A percentile compares a stretch with the other conserved stretches of the same genome.
phyloP scores from a whole-genome alignment of 108 stramenopile species.

The Nitzschia palea region DNA sequence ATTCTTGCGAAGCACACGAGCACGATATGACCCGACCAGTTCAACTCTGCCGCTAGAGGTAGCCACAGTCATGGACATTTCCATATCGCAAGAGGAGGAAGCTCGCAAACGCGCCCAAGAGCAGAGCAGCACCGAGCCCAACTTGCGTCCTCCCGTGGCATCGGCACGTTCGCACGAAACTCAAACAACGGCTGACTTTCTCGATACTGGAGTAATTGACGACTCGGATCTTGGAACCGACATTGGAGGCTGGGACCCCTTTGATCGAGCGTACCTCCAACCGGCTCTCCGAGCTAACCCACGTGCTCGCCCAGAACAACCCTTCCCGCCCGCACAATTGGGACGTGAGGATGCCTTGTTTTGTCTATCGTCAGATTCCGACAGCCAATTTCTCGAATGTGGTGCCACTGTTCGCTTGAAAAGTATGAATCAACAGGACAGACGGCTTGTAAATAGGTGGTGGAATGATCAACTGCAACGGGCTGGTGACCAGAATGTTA shows the following conservation, averaged over 20 bases:
- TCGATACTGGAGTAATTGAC: constrained; percentile 23
- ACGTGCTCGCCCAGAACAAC: constrained; percentile 82
- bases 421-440: constrained; percentile 73
- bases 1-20: constrained; percentile 82
- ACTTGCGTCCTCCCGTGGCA: constrained; percentile 17
- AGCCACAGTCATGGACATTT: constrained; percentile 90
- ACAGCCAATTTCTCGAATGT: constrained; percentile 54
- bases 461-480: constrained; percentile 77
- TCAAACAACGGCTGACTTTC: constrained; percentile 24
- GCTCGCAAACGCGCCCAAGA: constrained; percentile 28
- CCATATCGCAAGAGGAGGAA: constrained; percentile 70
- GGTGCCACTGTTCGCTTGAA: constrained; percentile 75
- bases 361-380: constrained; percentile 11
- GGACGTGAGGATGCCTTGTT: constrained; percentile 70
- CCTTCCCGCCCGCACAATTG: constrained; percentile 84
- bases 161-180: constrained; percentile 26
- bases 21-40: constrained; percentile 84
- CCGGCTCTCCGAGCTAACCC: constrained; percentile 81
- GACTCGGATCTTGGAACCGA: constrained; percentile 55
- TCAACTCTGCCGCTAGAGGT: constrained; percentile 84
- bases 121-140: neutral
- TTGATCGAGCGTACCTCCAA: constrained; percentile 81
- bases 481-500: constrained; percentile 61
- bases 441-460: constrained; percentile 72
- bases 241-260: constrained; percentile 74